A percentile compares a stretch with the other conserved stretches of the same genome.
phyloP scores from a whole-genome alignment of 768 basidiomycete species.

The Boletellus emodensis region DNA sequence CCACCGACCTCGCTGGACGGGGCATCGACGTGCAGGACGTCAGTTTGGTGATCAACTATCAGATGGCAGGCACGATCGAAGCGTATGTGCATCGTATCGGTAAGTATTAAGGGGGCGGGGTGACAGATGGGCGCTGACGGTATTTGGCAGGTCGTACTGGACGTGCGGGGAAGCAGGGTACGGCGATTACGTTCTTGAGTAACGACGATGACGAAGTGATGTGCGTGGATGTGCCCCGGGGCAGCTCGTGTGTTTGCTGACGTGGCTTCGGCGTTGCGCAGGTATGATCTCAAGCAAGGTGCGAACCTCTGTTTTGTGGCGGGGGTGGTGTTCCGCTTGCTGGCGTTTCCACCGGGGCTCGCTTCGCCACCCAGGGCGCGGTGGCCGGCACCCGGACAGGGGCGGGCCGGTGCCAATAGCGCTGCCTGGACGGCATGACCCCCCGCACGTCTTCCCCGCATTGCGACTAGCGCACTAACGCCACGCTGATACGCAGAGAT shows the following conservation, averaged over 20 bases:
- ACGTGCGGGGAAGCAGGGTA: slow-evolving; percentile 93
- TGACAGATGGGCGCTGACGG: not conserved
- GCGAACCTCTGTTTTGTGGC: slow-evolving; percentile 17
- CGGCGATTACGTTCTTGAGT: slow-evolving; percentile 91
- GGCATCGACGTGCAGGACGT: slow-evolving; percentile 99
- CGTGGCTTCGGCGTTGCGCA: slow-evolving; percentile 27
- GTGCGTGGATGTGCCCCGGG: slow-evolving; percentile 45
- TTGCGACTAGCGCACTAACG: slow-evolving; percentile 14
- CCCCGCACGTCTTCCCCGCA: slow-evolving; percentile 9
- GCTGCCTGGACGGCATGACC: no score
- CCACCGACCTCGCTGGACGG: slow-evolving; percentile 95
- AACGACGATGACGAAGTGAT: slow-evolving; percentile 98
- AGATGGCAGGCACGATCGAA: slow-evolving; percentile 96
- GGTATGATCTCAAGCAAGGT: slow-evolving; percentile 96
- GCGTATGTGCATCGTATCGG: slow-evolving; percentile 98
- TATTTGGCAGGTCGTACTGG: slow-evolving; percentile 83
- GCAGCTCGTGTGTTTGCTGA: slow-evolving; percentile 1
- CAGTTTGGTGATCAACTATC: slow-evolving; percentile 93
- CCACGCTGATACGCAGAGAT: slow-evolving; percentile 55
- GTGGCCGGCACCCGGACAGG: not conserved
- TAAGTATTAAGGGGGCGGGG: slow-evolving; percentile 33
- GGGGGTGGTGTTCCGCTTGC: no score
- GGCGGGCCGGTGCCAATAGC: not conserved
- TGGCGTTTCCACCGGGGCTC: no score
- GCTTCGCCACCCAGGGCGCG: not conserved